These are phyloP conservation scores for Dryas integrifolia DNA, from an alignment of 331 rosid species.

Conservation along the genomic window DNA sequence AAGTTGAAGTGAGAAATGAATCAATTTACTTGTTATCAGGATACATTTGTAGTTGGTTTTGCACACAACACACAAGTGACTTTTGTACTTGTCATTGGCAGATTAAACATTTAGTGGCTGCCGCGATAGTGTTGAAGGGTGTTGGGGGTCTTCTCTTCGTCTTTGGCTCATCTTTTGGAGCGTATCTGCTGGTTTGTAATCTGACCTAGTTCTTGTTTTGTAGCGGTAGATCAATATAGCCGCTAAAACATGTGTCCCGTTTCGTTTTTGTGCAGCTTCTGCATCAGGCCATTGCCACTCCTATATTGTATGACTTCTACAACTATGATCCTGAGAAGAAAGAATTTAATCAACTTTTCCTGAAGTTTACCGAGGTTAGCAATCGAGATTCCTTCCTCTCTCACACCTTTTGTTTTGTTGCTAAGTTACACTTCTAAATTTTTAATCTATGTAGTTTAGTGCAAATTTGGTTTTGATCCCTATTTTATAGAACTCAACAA, in stretches of 20 bases:
- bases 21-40: slow-evolving; percentile 6
- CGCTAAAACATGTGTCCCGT: neutral
- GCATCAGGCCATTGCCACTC: slow-evolving; percentile 54
- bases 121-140: slow-evolving; percentile 50
- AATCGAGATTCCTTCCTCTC: neutral
- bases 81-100: slow-evolving; percentile 26
- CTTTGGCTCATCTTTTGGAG: slow-evolving; percentile 57
- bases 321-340: slow-evolving; percentile 57
- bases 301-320: slow-evolving; percentile 65
- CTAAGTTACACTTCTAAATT: neutral
- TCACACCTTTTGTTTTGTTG: neutral
- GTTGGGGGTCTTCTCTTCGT: slow-evolving; percentile 56
- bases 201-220: neutral
- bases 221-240: neutral
- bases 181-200: slow-evolving; percentile 52
- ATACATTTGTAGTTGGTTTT: neutral
- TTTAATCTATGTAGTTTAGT: neutral
- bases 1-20: slow-evolving; percentile 44
- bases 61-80: neutral
- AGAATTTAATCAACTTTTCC: slow-evolving; percentile 55
- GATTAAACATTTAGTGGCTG: slow-evolving; percentile 51
- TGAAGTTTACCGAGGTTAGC: slow-evolving; percentile 60
- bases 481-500: neutral
- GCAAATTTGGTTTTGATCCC: neutral
- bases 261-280: slow-evolving; percentile 44